These are phyloP conservation scores for Ilyonectria destructans DNA, from an alignment of 2,329 filamentous ascomycete species.

Conservation along the genomic window DNA sequence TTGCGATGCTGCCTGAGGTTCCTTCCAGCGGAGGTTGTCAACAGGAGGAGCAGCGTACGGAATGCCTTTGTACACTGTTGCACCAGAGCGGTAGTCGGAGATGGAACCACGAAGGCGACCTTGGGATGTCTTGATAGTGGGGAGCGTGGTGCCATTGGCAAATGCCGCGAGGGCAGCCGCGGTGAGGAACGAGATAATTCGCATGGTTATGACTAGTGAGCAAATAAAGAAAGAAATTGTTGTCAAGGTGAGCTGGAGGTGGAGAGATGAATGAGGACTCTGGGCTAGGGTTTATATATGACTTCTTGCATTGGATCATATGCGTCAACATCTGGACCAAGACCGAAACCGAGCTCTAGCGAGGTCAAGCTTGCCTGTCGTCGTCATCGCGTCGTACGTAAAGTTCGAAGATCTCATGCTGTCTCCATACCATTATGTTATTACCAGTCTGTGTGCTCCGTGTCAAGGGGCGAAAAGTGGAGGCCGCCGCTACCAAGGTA, in stretches of 20 bases:
- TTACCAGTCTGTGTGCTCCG: too few species aligned
- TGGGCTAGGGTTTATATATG: not conserved
- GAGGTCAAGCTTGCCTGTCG: too few species aligned
- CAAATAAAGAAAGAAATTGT: not conserved
- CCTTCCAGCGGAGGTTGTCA: conserved; percentile 3
- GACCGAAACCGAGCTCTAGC: too few species aligned
- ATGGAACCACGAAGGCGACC: conserved; percentile 8
- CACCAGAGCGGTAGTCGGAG: conserved; percentile 8
- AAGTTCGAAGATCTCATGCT: too few species aligned
- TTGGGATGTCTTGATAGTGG: not conserved
- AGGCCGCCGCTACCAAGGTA: too few species aligned
- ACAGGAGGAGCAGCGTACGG: conserved; percentile 4
- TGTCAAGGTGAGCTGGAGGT: not conserved
- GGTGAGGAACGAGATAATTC: not conserved
- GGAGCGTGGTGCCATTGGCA: not conserved
- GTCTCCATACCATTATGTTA: too few species aligned
- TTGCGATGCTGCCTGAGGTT: conserved; percentile 1
- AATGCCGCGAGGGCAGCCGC: not conserved
- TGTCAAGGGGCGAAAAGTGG: too few species aligned
- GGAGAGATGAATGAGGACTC: not conserved
- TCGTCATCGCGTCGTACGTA: too few species aligned
- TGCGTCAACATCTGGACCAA: too few species aligned
- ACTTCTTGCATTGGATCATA: not conserved
- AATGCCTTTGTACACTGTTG: conserved; percentile 9
- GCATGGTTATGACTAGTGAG: not conserved